Evolutionary conservation across 2,329 filamentous ascomycete genomes (phyloP), one percentile per base, ranked within the genome.

Genomic region (Sclerotinia sclerotiorum): DNA sequence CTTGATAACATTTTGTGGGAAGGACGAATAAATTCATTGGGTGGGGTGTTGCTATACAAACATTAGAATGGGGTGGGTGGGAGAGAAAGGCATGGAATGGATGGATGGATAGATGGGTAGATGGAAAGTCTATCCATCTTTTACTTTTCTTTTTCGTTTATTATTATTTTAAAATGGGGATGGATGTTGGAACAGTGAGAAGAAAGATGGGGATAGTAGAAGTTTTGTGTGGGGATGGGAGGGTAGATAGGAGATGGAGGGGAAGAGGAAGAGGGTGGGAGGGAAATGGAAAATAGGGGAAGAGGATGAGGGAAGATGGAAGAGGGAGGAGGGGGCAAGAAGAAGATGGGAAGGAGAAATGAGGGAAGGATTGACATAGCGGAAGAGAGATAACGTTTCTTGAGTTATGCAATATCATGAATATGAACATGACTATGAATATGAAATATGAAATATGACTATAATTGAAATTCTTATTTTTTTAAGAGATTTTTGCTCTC

Each of bases 1-100:
- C 19, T 61, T 35, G 24, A 39, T 17, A 51, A 49, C 51, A 48
- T 61, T 32, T 19, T 35, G 27, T 44, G 49, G 35, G 56, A 19
- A 46, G 48, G 42, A 46, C 21, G 62, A 65, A 51, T 21, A 65
- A 66, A 66, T 29, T 56, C 44, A 44, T 44, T 66, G 58, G 58
- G 58, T 62, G 58, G 58, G 27, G 27, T 35, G 58, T 49, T 49
- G 58, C 44, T 32, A 49, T 49, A 49, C 44, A 67, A 46, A 54
- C 35, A 42, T 44, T 54, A 60, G 58, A 67, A 27, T 42, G 42
- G 58, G 56, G 56, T 51, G 56, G 44, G 27, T 11, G 29, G 27
- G 54, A 46, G n/a, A 39, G 49, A 55, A 65, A 44, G 32, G 35
- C 19, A 56, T 51, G 44, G 44, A 32, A 56, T 39, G 29, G 54